Conservation (phyloP, 2,329 filamentous ascomycete species). For the Fusarium newnesense region DNA sequence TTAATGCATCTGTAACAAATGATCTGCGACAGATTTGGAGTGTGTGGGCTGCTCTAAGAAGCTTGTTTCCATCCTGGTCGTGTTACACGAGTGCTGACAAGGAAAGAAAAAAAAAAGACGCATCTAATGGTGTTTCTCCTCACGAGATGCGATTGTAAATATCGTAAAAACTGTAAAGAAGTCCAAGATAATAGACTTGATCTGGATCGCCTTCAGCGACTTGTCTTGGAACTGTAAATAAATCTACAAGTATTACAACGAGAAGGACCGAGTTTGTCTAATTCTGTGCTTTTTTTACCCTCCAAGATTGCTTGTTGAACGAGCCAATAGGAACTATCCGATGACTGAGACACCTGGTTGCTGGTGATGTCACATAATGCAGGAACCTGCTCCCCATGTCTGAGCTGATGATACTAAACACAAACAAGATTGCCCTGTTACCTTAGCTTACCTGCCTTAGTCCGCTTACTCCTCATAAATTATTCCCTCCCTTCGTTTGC, state of each 20-base stretch:
- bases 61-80: constrained; percentile 20
- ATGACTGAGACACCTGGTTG: constrained; percentile 11
- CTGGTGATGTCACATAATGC: constrained; percentile 35
- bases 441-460: neutral
- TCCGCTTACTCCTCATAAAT: neutral
- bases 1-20: constrained; percentile 17
- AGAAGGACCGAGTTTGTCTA: neutral
- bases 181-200: neutral
- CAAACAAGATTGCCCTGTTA: constrained; percentile 15
- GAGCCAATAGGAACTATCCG: constrained; percentile 19
- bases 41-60: constrained; percentile 19
- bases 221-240: neutral
- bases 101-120: neutral
- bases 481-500: neutral
- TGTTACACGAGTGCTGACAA: neutral
- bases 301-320: neutral
- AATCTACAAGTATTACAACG: neutral
- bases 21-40: constrained; percentile 1
- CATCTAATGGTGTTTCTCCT: neutral
- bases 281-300: neutral
- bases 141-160: neutral
- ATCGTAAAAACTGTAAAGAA: neutral
- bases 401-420: constrained; percentile 5
- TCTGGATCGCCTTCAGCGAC: neutral
- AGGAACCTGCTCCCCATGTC: constrained; percentile 30